These are phyloP conservation scores for Pseudogymnoascus sp. DNA, from an alignment of 2,329 filamentous ascomycete genomes.

Conservation along the genomic window DNA sequence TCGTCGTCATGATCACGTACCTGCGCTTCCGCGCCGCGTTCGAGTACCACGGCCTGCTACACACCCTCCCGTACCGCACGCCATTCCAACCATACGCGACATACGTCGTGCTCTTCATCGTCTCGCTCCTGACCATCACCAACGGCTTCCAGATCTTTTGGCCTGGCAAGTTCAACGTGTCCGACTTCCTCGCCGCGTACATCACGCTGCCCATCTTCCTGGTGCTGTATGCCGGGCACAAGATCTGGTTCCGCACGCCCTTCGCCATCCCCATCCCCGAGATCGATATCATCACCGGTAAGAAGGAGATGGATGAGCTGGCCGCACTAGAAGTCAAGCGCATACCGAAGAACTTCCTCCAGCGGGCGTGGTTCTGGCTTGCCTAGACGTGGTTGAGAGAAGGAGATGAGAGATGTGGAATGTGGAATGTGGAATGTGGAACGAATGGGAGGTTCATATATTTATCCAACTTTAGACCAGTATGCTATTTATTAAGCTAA, in stretches of 20 bases:
- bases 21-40: slow-evolving; percentile 51
- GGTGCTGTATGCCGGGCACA: slow-evolving; percentile 52
- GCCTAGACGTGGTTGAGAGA: slow-evolving; percentile 28
- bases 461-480: slow-evolving; percentile 5
- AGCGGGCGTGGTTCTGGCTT: slow-evolving; percentile 49
- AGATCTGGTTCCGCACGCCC: slow-evolving; percentile 39
- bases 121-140: slow-evolving; percentile 56
- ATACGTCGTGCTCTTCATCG: slow-evolving; percentile 48
- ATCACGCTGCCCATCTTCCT: slow-evolving; percentile 55
- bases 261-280: slow-evolving; percentile 36
- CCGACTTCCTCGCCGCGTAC: slow-evolving; percentile 56
- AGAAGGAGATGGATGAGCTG: slow-evolving; percentile 48
- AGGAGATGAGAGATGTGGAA: background rate
- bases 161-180: slow-evolving; percentile 51
- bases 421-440: background rate
- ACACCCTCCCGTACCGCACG: slow-evolving; percentile 43
- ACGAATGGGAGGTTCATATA: background rate
- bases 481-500: slow-evolving; percentile 8
- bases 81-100: slow-evolving; percentile 53
- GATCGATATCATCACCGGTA: slow-evolving; percentile 49
- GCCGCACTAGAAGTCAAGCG: slow-evolving; percentile 40
- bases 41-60: slow-evolving; percentile 40
- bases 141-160: slow-evolving; percentile 73
- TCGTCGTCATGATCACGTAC: slow-evolving; percentile 48
- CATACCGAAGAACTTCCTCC: slow-evolving; percentile 40